Evolutionary conservation across 1,139 yeast genomes (phyloP).

Genomic region (Pichia terricola): DNA sequence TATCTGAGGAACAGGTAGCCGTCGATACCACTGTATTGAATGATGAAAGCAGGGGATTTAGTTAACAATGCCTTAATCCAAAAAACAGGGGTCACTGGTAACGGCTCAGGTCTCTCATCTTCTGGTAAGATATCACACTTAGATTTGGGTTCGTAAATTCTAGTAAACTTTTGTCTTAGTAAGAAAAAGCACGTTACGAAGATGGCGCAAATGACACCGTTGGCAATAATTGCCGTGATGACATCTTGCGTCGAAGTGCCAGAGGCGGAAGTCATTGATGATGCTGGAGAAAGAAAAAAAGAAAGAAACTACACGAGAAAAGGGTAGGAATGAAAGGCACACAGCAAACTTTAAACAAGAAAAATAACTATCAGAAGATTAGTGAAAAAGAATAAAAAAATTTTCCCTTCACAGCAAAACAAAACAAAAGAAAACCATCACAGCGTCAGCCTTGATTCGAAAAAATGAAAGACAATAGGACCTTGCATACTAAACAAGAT

Average conservation of each 20-base stretch:
- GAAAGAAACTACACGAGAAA: background rate
- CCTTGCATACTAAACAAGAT: too few species aligned
- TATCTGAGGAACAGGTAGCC: slow-evolving; percentile 83
- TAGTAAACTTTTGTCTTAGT: slow-evolving; percentile 52
- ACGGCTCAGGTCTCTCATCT: slow-evolving; percentile 40
- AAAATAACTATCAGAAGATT: too few species aligned
- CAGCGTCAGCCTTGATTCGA: too few species aligned
- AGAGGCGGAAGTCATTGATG: background rate
- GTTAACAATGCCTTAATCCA: slow-evolving; percentile 47
- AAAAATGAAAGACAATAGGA: too few species aligned
- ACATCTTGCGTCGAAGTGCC: slow-evolving; percentile 40
- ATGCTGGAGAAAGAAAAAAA: too few species aligned
- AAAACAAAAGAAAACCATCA: too few species aligned
- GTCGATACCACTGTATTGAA: slow-evolving; percentile 78
- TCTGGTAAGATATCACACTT: slow-evolving; percentile 38
- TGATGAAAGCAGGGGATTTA: slow-evolving; percentile 56
- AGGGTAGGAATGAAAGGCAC: background rate
- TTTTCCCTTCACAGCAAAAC: too few species aligned
- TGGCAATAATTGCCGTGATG: slow-evolving; percentile 43
- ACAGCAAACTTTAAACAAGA: background rate
- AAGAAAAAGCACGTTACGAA: slow-evolving; percentile 51
- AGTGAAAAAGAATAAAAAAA: too few species aligned
- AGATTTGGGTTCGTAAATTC: slow-evolving; percentile 79
- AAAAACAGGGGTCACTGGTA: slow-evolving; percentile 44
- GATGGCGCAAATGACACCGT: slow-evolving; percentile 47